A percentile compares a stretch with the other conserved stretches of the same genome.
Evolutionary conservation across 257 asterid species (phyloP).

Genomic region (Nyctanthes arbortristis): DNA sequence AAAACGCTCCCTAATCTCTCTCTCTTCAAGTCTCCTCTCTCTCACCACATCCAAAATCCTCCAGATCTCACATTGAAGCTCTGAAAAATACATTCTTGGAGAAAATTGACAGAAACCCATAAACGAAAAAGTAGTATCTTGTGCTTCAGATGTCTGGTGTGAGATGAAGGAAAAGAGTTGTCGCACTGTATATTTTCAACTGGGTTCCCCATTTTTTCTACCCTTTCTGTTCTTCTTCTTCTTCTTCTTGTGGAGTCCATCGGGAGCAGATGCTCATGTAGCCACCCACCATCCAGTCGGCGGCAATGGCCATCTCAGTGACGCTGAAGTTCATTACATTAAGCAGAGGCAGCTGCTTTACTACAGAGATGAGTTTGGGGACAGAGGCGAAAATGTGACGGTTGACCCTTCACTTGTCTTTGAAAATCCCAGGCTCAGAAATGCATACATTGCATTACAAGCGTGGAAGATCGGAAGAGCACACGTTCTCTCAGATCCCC

Average conservation of each 20-base stretch:
- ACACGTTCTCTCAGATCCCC: constrained; percentile 84
- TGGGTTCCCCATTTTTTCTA: constrained; percentile 22
- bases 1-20: constrained; percentile 20
- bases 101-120: background rate
- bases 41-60: constrained; percentile 25
- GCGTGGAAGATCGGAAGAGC: constrained; percentile 94
- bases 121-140: background rate
- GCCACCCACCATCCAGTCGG: constrained; percentile 22
- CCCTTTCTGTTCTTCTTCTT: constrained; percentile 15
- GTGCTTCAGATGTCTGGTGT: constrained; percentile 68
- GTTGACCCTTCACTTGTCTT: constrained; percentile 69
- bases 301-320: constrained; percentile 58
- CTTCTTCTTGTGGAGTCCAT: constrained; percentile 9
- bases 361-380: constrained; percentile 78
- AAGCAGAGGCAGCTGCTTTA: constrained; percentile 66
- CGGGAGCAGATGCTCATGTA: constrained; percentile 23
- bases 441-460: constrained; percentile 83
- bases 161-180: constrained; percentile 63
- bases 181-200: constrained; percentile 28
- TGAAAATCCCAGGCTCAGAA: constrained; percentile 58
- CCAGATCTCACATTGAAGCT: background rate
- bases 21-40: constrained; percentile 15
- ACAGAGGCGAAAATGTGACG: constrained; percentile 67
- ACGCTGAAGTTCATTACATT: constrained; percentile 54
- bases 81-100: background rate